phyloP scores from a whole-genome alignment of 768 basidiomycete species.

The Pleurotus tuber-regium region DNA sequence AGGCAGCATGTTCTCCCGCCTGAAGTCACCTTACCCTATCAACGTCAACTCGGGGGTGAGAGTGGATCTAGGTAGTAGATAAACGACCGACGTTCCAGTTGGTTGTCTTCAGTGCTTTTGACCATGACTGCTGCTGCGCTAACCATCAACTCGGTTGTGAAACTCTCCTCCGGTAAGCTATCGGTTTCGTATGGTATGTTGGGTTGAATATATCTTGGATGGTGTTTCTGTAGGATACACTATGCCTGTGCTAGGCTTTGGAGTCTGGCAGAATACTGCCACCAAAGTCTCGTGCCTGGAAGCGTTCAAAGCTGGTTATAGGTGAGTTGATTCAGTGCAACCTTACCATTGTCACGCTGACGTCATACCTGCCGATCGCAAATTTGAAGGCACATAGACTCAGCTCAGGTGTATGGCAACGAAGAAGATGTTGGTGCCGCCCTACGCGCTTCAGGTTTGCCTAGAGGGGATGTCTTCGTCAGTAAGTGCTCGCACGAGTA shows the following conservation, averaged over 20 bases:
- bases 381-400: background rate
- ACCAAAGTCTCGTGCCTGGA: conserved; percentile 52
- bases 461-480: conserved; percentile 42
- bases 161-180: background rate
- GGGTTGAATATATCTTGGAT: background rate
- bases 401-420: conserved; percentile 25
- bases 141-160: conserved; percentile 80
- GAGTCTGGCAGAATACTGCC: conserved; percentile 65
- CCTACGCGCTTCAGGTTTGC: conserved; percentile 43
- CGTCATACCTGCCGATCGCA: too few species aligned
- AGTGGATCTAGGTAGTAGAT: background rate
- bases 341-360: background rate
- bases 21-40: too few species aligned
- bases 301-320: conserved; percentile 64
- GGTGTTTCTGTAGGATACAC: conserved; percentile 35
- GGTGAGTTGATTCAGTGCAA: conserved; percentile 26
- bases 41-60: background rate
- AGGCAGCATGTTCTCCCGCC: too few species aligned
- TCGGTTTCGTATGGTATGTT: background rate
- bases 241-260: conserved; percentile 69
- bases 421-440: conserved; percentile 45
- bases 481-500: conserved; percentile 13
- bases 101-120: background rate
- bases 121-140: conserved; percentile 49
- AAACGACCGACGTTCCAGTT: background rate